These are phyloP conservation scores for Verticillium nonalfalfae DNA, from an alignment of 2,329 filamentous ascomycete species.

Conservation along the genomic window DNA sequence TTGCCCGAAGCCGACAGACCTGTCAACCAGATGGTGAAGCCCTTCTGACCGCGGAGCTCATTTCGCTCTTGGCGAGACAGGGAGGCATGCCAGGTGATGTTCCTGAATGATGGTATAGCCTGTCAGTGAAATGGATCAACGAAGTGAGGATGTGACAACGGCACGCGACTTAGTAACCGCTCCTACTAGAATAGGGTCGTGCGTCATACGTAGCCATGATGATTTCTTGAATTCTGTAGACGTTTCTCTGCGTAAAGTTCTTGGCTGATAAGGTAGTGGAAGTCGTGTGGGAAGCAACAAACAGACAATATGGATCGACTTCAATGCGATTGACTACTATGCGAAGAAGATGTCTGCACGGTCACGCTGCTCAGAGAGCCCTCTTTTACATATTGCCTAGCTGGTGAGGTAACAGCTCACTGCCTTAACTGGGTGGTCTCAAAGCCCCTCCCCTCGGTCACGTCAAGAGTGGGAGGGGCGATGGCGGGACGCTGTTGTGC, in stretches of 20 bases:
- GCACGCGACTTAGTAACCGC: neutral
- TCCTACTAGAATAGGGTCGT: neutral
- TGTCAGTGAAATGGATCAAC: neutral
- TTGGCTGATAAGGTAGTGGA: neutral
- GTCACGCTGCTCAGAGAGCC: too few relatives aligned
- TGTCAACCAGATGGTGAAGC: conserved; percentile 96
- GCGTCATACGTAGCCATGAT: conserved; percentile 1
- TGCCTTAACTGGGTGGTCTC: neutral
- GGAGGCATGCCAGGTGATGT: conserved; percentile 85
- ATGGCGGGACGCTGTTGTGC: neutral
- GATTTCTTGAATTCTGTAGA: too few relatives aligned
- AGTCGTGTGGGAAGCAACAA: neutral
- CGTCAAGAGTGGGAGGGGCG: neutral
- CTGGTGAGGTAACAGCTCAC: neutral
- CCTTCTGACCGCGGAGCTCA: conserved; percentile 70
- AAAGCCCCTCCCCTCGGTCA: neutral
- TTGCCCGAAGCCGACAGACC: conserved; percentile 95
- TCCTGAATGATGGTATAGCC: conserved; percentile 43
- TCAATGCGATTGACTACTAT: too few relatives aligned
- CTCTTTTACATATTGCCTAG: neutral
- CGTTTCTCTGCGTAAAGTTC: too few relatives aligned
- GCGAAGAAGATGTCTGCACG: too few relatives aligned
- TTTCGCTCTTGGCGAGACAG: conserved; percentile 74
- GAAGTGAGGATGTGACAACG: neutral
- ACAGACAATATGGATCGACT: too few relatives aligned